Conservation (phyloP, 108 stramenopile genomes). For the Poteriospumella lacustris region DNA sequence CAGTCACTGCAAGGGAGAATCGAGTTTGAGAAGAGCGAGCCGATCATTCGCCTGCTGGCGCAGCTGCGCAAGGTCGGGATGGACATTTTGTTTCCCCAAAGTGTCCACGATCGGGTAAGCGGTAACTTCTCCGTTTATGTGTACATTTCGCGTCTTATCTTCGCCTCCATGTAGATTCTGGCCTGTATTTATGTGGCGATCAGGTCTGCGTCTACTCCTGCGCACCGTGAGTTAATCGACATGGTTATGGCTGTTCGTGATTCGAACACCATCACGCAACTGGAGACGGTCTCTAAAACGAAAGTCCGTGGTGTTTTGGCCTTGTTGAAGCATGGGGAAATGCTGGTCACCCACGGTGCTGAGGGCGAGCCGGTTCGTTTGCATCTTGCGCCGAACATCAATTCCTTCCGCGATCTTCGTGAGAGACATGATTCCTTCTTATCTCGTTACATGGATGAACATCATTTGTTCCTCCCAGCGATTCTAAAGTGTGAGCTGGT, state of each 20-base stretch:
- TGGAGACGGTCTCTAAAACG: neutral
- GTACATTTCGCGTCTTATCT: neutral
- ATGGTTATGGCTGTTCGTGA: conserved; percentile 2
- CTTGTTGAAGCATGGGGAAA: conserved; percentile 18
- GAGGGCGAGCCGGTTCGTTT: neutral
- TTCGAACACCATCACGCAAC: neutral
- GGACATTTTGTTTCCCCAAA: conserved; percentile 11
- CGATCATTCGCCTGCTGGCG: neutral
- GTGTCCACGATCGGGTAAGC: neutral
- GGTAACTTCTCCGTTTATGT: neutral
- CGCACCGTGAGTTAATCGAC: conserved; percentile 8
- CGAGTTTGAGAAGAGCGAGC: neutral
- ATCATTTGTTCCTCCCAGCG: neutral
- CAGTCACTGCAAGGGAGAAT: neutral
- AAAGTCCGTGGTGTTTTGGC: conserved; percentile 16
- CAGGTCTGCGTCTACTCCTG: neutral
- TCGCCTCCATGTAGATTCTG: too few species aligned
- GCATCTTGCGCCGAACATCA: neutral
- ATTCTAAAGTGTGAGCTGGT: neutral
- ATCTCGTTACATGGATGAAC: neutral
- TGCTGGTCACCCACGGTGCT: neutral
- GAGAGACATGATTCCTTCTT: conserved; percentile 10
- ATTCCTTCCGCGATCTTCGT: neutral
- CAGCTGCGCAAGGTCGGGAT: neutral
- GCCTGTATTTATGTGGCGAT: conserved; percentile 1